Conservation (phyloP, 2,329 filamentous ascomycete genomes). For the Tolypocladium endophyticum region DNA sequence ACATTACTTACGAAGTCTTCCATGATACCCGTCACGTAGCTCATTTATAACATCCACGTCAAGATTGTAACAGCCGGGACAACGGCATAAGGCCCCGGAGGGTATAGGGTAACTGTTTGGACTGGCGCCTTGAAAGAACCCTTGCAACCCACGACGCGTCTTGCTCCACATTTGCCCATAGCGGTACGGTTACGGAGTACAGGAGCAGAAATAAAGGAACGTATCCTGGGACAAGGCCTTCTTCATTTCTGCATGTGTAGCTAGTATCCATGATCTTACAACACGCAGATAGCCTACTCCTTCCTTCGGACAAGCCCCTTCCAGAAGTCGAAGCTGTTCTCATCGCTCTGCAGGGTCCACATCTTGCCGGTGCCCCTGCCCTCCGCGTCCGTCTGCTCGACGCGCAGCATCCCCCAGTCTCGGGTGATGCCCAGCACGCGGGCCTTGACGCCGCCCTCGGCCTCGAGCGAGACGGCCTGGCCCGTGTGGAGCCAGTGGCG, state of each 20-base stretch:
- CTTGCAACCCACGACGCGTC: not conserved
- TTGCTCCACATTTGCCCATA: not conserved
- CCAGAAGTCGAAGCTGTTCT: slow-evolving; percentile 98
- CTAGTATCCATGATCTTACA: not conserved
- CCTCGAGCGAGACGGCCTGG: slow-evolving; percentile 64
- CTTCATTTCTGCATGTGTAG: not conserved
- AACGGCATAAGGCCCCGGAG: not conserved
- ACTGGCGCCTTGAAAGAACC: too few species aligned
- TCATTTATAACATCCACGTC: too few species aligned
- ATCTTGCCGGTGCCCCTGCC: slow-evolving; percentile 66
- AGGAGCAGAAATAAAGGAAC: not conserved
- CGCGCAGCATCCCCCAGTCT: slow-evolving; percentile 83
- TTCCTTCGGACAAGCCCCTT: slow-evolving; percentile 77
- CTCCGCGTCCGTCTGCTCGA: slow-evolving; percentile 68
- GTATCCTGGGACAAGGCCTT: not conserved
- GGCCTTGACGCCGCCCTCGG: slow-evolving; percentile 63
- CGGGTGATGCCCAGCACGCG: slow-evolving; percentile 76
- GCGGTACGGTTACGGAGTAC: not conserved
- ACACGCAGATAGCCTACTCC: slow-evolving; percentile 28
- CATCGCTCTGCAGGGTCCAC: slow-evolving; percentile 85
- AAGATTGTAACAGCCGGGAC: too few species aligned
- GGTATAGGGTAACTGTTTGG: not conserved
- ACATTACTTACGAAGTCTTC: too few species aligned
- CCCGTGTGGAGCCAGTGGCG: slow-evolving; percentile 75
- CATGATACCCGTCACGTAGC: too few species aligned